Percentiles rank a stretch among this genome's conserved stretches.
Conservation (phyloP, 352 stramenopile genomes). For the Peronospora belbahrii region DNA sequence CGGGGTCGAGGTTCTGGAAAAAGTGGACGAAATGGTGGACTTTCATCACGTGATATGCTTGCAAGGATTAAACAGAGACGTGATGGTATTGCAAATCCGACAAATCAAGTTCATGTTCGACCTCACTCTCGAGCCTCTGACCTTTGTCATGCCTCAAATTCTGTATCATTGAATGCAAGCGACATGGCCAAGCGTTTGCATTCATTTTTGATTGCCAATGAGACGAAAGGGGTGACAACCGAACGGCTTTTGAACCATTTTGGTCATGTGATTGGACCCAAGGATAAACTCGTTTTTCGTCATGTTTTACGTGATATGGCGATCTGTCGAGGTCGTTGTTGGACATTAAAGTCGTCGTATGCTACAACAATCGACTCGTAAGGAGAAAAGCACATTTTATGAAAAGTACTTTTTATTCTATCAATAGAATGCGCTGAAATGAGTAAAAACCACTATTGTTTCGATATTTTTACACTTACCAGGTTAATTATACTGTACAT, state of each 20-base stretch:
- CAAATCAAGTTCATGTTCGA: background rate
- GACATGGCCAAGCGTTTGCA: slow-evolving; percentile 73
- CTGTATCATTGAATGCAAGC: slow-evolving; percentile 25
- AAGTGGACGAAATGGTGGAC: slow-evolving; percentile 14
- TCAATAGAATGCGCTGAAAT: too few species aligned
- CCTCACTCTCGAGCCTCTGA: background rate
- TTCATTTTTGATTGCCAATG: slow-evolving; percentile 60
- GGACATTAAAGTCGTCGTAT: slow-evolving; percentile 70
- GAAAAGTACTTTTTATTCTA: too few species aligned
- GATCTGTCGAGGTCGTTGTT: slow-evolving; percentile 53
- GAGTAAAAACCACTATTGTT: too few species aligned
- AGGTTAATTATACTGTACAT: too few species aligned
- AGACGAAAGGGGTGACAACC: slow-evolving; percentile 66
- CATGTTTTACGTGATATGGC: slow-evolving; percentile 81
- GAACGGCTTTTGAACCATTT: slow-evolving; percentile 87
- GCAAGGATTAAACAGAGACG: slow-evolving; percentile 37
- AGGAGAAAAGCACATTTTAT: too few species aligned
- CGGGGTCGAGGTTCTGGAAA: slow-evolving; percentile 8
- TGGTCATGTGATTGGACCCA: slow-evolving; percentile 65
- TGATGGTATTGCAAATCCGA: slow-evolving; percentile 16
- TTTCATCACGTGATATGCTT: slow-evolving; percentile 67
- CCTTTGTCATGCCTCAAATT: slow-evolving; percentile 1
- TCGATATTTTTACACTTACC: too few species aligned
- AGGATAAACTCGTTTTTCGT: slow-evolving; percentile 85
- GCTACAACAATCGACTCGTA: background rate